Conservation (phyloP, 2,329 filamentous ascomycete species). For the Calonectria pauciramosa region DNA sequence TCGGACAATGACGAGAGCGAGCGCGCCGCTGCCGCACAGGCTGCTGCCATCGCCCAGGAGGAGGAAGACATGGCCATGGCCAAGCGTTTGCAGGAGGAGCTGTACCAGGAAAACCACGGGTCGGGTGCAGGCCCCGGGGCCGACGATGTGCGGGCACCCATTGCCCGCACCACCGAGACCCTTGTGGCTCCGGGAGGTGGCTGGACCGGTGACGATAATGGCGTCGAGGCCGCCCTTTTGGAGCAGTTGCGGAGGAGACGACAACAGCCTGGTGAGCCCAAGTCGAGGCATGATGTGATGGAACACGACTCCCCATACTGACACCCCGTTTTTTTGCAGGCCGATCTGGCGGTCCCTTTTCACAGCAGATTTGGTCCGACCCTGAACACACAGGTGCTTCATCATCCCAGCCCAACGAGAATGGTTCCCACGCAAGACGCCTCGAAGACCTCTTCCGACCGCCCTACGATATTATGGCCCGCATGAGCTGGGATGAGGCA, state of each 20-base stretch:
- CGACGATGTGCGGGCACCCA: constrained; percentile 85
- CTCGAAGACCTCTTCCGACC: constrained; percentile 94
- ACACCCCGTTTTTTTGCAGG: constrained; percentile 26
- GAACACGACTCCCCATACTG: not conserved
- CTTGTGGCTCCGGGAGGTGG: constrained; percentile 77
- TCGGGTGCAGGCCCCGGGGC: constrained; percentile 55
- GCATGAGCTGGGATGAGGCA: constrained; percentile 85
- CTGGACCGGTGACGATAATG: constrained; percentile 65
- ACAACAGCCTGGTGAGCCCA: constrained; percentile 48
- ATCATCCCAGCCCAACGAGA: constrained; percentile 52
- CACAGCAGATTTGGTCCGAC: constrained; percentile 56
- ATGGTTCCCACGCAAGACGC: constrained; percentile 77
- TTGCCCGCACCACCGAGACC: constrained; percentile 91
- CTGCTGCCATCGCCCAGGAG: constrained; percentile 66
- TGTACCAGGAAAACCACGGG: constrained; percentile 73
- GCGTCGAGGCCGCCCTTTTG: constrained; percentile 71
- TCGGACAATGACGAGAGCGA: constrained; percentile 56
- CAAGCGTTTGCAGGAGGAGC: constrained; percentile 89
- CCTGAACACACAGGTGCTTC: constrained; percentile 29
- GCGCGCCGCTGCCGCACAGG: constrained; percentile 56
- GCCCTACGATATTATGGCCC: constrained; percentile 89
- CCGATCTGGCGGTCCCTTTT: constrained; percentile 52
- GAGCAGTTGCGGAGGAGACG: constrained; percentile 72
- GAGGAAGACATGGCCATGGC: constrained; percentile 97
- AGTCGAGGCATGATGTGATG: not conserved